Percentiles rank a stretch among this genome's conserved stretches.
These are phyloP conservation scores for Falciphora oryzae DNA, from an alignment of 2,329 filamentous ascomycete species.

Conservation along the genomic window DNA sequence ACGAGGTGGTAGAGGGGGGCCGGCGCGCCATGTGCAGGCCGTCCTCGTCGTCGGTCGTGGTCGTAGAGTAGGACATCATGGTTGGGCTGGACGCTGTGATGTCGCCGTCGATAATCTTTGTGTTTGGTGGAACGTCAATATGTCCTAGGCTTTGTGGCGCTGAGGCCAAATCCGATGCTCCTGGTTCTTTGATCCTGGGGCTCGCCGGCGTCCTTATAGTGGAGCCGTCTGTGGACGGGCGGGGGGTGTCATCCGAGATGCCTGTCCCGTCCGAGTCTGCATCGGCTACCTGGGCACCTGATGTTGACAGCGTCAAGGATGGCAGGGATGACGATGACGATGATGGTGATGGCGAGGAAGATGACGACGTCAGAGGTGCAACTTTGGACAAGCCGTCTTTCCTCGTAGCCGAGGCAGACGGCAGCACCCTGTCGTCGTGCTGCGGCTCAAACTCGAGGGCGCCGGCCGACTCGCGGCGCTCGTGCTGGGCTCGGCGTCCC, in stretches of 20 bases:
- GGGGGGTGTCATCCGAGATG: slow-evolving; percentile 39
- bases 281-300: no score
- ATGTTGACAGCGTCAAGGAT: not conserved
- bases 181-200: not conserved
- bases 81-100: slow-evolving; percentile 42
- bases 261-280: slow-evolving; percentile 36
- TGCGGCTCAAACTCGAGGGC: slow-evolving; percentile 14
- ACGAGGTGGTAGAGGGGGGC: not conserved
- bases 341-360: not conserved
- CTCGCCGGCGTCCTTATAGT: slow-evolving; percentile 17
- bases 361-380: not conserved
- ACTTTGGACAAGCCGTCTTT: not conserved
- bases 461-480: slow-evolving; percentile 39
- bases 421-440: not conserved
- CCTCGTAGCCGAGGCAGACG: not conserved
- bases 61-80: slow-evolving; percentile 60
- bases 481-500: slow-evolving; percentile 63
- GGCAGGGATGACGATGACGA: not conserved
- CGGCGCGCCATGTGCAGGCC: slow-evolving; percentile 53
- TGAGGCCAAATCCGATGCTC: no score
- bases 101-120: slow-evolving; percentile 2
- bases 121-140: slow-evolving; percentile 10
- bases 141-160: slow-evolving; percentile 8
- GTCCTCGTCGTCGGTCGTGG: slow-evolving; percentile 82
- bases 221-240: slow-evolving; percentile 41